phyloP scores from a whole-genome alignment of 1,284 basidiomycete species.

The Microbotryum saponariae region DNA sequence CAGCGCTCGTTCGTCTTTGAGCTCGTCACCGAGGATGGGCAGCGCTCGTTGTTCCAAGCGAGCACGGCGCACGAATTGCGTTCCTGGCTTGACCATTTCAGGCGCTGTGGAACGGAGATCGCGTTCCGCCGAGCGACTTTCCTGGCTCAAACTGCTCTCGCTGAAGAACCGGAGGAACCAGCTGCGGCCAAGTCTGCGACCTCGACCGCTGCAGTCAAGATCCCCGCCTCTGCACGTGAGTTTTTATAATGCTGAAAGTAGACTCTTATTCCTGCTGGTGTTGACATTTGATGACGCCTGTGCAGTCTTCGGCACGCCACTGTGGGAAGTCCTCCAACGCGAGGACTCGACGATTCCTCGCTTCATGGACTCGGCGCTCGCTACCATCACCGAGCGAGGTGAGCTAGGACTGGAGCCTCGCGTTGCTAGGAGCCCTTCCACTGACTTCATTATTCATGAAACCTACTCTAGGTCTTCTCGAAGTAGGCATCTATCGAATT shows the following conservation, averaged over 20 bases:
- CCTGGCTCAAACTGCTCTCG: slow-evolving; percentile 60
- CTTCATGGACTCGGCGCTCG: slow-evolving; percentile 57
- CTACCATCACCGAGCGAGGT: slow-evolving; percentile 63
- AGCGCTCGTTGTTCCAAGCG: slow-evolving; percentile 67
- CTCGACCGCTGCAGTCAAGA: slow-evolving; percentile 28
- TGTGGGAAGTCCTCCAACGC: slow-evolving; percentile 58
- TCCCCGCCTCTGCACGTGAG: slow-evolving; percentile 54
- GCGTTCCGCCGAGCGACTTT: slow-evolving; percentile 72
- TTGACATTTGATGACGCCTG: neutral
- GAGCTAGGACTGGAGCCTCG: slow-evolving; percentile 45
- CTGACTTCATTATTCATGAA: neutral
- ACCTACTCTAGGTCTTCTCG: slow-evolving; percentile 3
- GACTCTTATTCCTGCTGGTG: neutral
- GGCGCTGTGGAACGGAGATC: slow-evolving; percentile 58
- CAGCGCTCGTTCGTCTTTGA: slow-evolving; percentile 71
- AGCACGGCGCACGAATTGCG: slow-evolving; percentile 57
- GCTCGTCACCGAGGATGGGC: slow-evolving; percentile 73
- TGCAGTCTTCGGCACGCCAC: slow-evolving; percentile 66
- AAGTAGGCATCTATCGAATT: slow-evolving; percentile 73
- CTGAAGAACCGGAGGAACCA: slow-evolving; percentile 60
- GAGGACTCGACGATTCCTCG: slow-evolving; percentile 54
- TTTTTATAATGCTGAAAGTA: slow-evolving; percentile 34
- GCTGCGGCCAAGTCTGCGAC: slow-evolving; percentile 40
- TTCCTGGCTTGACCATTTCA: slow-evolving; percentile 65
- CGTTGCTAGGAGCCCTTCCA: neutral